Evolutionary conservation across 2,329 filamentous ascomycete genomes (phyloP), one percentile per base, ranked within the genome.

Genomic region (Paradendryphiella salina): DNA sequence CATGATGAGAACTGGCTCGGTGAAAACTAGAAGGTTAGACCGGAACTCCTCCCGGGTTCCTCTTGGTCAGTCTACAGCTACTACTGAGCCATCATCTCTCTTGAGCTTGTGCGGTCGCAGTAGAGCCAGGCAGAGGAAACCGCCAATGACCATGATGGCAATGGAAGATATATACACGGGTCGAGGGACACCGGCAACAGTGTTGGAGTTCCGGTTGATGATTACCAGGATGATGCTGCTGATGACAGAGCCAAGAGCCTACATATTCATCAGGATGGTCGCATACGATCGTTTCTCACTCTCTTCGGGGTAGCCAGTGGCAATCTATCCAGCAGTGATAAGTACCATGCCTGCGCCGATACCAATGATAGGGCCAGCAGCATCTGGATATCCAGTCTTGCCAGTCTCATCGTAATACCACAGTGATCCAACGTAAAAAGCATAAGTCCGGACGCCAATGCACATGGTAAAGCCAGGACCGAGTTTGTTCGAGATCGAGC

Each of bases 301-400:
- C 36, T 70, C 66, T 50, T 70, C 66, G 1, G 66, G 63, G 43
- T 70, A 70, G 6, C 60, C 64, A 5, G 64, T 70, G 2, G 63
- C 56, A 20, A 69, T 60, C 35, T 70, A 70, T 4, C 66, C 66
- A 2, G 64, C 64, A 13, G 65, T 67, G 42, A 69, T 67, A 38
- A 69, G 69, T 0, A 70, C 64, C 65, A 69, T 66, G 15, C 67
- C 67, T 13, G 67, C 67, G 14, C 65, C 64, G 40, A 70, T 69
- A 3, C 67, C 67, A 20, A 70, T 69, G 14, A 68, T 67, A 6
- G 63, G 62, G 2, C 66, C 67, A 10, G 65, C 54, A 11, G 64
- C 63, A 40, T 64, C 67, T 2, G 67, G 66, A 43, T 67, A 70
- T 11, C 61, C 66, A 38, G 52, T 65, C 50, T 65, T 67, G 46